Evolutionary conservation across 495 filamentous ascomycete species (phyloP), one percentile per base, ranked within the genome.

Genomic region (Xylaria bambusicola): DNA sequence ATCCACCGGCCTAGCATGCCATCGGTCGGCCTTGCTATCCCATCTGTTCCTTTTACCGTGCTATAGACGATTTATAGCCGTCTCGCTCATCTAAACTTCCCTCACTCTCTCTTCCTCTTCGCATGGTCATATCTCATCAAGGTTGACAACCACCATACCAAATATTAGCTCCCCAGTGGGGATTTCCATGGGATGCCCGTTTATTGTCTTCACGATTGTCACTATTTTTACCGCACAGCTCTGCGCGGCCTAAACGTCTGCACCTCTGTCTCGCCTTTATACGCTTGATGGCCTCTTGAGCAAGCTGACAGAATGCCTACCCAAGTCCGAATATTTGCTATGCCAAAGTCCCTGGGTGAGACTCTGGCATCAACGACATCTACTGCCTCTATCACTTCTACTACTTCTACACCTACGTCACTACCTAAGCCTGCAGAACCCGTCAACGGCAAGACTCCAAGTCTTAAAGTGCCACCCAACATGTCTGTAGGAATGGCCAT

Each of bases 171-270:
- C 44, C 38, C 26, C 60, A 65, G 40, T 44, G 45, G 49, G 53
- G 57, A 31, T 52, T 70, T 70, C 54, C 75, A 73, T 78, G 76
- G 74, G 71, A 94, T 93, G 89, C 90, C 90, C 77, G 75, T 82
- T 61, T 94, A 92, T 72, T 95, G 78, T 73, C 79, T 88, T 47
- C 88, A 94, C 80, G 89, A 95, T 71, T 95, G 89, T 69, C 91
- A 94, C 71, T 94, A 93, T 73, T 95, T 95, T 81, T 92, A 90
- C 80, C 88, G 89, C 80, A 93, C 85, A 67, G 88, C 90, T 64
- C 75, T 94, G 73, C 89, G 87, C 78, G 84, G 92, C 71, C 78
- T 93, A 38, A 92, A 88, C 60, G 87, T 95, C 56, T 79, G 84
- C 71, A 93, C 88, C 58, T 80, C 75, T 64, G 84, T 94, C 66